Evolutionary conservation across 108 stramenopile genomes (phyloP).

Genomic region (Parietichytrium sp.): DNA sequence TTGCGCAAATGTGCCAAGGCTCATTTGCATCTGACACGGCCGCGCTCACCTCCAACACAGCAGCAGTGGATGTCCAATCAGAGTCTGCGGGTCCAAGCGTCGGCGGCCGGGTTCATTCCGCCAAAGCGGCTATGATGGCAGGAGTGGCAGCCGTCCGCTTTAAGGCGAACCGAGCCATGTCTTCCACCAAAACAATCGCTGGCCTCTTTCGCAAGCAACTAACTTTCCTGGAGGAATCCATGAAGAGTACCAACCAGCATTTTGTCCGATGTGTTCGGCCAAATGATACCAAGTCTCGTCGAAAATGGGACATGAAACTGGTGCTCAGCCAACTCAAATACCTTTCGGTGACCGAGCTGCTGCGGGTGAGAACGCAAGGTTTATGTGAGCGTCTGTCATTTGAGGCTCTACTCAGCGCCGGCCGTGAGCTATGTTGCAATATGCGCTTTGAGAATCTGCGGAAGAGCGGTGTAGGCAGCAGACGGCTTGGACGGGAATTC

Average conservation of each 20-base stretch:
- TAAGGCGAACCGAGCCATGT: slow-evolving; percentile 20
- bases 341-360: slow-evolving; percentile 2
- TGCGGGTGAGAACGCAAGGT: background rate
- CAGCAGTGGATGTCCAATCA: background rate
- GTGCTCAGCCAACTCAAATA: slow-evolving; percentile 6
- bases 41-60: background rate
- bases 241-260: background rate
- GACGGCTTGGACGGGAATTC: too few relatives aligned
- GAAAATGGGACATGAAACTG: background rate
- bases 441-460: too few relatives aligned
- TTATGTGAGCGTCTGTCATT: background rate
- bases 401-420: slow-evolving; percentile 16
- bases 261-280: slow-evolving; percentile 23
- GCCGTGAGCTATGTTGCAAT: too few relatives aligned
- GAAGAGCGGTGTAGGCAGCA: too few relatives aligned
- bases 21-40: background rate
- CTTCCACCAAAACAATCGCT: slow-evolving; percentile 13
- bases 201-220: slow-evolving; percentile 16
- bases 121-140: background rate
- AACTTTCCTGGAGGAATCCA: background rate
- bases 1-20: background rate
- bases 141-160: background rate
- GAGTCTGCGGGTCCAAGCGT: background rate
- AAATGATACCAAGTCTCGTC: too few relatives aligned
- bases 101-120: background rate